phyloP scores from a whole-genome alignment of 2,329 filamentous ascomycete genomes.

The Aspergillus sp. region DNA sequence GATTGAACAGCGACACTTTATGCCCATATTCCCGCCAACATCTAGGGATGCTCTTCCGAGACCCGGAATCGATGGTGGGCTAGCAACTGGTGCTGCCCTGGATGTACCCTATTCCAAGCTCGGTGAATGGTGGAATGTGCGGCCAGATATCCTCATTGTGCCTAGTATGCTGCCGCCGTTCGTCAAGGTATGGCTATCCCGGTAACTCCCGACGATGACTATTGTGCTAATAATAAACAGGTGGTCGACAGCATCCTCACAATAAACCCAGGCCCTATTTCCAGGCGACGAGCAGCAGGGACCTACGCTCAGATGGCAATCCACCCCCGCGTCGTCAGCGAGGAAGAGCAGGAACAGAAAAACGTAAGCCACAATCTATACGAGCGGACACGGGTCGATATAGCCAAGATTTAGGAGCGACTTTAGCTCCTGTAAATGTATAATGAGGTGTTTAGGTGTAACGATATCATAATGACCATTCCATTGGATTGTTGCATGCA shows the following conservation, averaged over 20 bases:
- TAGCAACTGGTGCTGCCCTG: conserved; percentile 72
- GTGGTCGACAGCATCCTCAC: conserved; percentile 87
- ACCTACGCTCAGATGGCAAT: conserved; percentile 82
- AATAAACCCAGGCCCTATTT: conserved; percentile 85
- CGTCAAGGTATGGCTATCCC: conserved; percentile 66
- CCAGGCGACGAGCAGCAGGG: conserved; percentile 79
- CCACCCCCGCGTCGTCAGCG: conserved; percentile 61
- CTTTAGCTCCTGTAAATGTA: conserved; percentile 10
- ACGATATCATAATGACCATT: conserved; percentile 19
- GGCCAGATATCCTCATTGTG: conserved; percentile 79
- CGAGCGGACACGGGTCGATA: conserved; percentile 81
- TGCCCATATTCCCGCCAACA: conserved; percentile 81
- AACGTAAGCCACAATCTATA: conserved; percentile 74
- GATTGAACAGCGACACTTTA: conserved; percentile 87
- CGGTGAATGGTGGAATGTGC: conserved; percentile 83
- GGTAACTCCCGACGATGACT: background rate
- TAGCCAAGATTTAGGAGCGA: conserved; percentile 66
- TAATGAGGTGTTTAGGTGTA: conserved; percentile 16
- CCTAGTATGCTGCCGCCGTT: conserved; percentile 84
- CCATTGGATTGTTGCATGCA: conserved; percentile 1
- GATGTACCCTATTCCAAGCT: conserved; percentile 84
- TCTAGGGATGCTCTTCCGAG: conserved; percentile 67
- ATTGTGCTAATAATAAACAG: conserved; percentile 45
- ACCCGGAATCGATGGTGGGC: conserved; percentile 59
- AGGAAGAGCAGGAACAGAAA: conserved; percentile 57